Evolutionary conservation across 306 rosid genomes (phyloP).

Genomic region (Morella rubra): DNA sequence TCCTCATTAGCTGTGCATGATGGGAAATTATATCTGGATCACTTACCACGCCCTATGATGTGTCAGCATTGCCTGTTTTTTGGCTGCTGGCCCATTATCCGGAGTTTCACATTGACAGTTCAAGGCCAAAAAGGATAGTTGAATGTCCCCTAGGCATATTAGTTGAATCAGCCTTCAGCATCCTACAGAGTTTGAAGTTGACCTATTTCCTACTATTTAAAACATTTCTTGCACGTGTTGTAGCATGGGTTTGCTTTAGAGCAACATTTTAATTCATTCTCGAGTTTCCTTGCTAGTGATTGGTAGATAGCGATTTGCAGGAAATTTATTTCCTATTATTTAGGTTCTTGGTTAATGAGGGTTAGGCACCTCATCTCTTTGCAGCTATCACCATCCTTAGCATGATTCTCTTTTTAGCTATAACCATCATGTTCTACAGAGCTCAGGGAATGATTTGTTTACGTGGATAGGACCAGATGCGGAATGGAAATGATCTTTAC

Average conservation of each 20-base stretch:
- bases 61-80: neutral
- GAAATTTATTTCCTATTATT: constrained; percentile 1
- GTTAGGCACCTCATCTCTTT: neutral
- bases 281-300: neutral
- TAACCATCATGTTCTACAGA: neutral
- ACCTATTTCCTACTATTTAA: too few relatives aligned
- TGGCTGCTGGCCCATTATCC: neutral
- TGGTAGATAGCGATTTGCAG: neutral
- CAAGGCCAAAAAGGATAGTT: neutral
- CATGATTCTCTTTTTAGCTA: neutral
- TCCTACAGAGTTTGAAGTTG: too few relatives aligned
- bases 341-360: neutral
- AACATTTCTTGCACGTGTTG: too few relatives aligned
- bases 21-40: neutral
- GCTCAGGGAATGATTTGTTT: constrained; percentile 6
- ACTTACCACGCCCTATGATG: neutral
- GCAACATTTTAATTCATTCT: neutral
- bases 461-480: constrained; percentile 31
- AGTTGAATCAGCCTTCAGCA: neutral
- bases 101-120: neutral
- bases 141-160: too few relatives aligned
- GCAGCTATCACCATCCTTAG: neutral
- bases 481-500: constrained; percentile 28
- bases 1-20: neutral
- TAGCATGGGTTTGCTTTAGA: neutral